Conservation (phyloP, 495 filamentous ascomycete species). For the Penicillium fimorum region DNA sequence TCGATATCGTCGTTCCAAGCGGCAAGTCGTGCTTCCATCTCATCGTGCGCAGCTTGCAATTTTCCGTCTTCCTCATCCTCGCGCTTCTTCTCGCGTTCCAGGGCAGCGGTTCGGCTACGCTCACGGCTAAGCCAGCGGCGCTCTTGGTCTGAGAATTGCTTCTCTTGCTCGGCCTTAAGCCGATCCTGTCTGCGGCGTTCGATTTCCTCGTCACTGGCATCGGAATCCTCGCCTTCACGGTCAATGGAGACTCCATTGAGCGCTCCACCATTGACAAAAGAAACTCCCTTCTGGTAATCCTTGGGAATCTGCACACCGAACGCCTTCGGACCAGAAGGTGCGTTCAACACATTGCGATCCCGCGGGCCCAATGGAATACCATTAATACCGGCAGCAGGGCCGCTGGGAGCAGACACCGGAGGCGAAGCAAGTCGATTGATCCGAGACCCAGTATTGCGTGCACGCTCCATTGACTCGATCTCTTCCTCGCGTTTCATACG, state of each 20-base stretch:
- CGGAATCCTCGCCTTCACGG: constrained; percentile 83
- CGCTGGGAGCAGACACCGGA: constrained; percentile 62
- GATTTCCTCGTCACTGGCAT: constrained; percentile 83
- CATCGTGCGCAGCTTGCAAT: constrained; percentile 58
- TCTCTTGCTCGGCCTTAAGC: constrained; percentile 71
- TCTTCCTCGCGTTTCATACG: constrained; percentile 85
- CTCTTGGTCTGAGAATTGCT: constrained; percentile 81
- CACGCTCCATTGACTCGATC: constrained; percentile 81
- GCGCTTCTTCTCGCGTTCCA: constrained; percentile 77
- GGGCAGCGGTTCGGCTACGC: constrained; percentile 73
- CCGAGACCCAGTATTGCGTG: constrained; percentile 63
- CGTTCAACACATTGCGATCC: constrained; percentile 66
- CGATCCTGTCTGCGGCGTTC: constrained; percentile 70
- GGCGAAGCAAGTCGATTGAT: constrained; percentile 70
- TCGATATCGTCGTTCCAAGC: constrained; percentile 92
- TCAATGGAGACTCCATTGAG: constrained; percentile 62
- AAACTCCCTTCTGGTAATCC: constrained; percentile 78
- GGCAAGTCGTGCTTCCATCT: constrained; percentile 67
- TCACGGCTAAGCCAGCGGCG: constrained; percentile 89
- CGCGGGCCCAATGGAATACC: constrained; percentile 84
- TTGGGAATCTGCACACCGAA: constrained; percentile 69
- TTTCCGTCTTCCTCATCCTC: constrained; percentile 68
- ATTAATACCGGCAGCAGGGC: constrained; percentile 72
- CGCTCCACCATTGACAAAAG: constrained; percentile 81
- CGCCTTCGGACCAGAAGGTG: constrained; percentile 75